Conservation (phyloP, 2,329 filamentous ascomycete genomes). For the Pseudogymnoascus sp. region DNA sequence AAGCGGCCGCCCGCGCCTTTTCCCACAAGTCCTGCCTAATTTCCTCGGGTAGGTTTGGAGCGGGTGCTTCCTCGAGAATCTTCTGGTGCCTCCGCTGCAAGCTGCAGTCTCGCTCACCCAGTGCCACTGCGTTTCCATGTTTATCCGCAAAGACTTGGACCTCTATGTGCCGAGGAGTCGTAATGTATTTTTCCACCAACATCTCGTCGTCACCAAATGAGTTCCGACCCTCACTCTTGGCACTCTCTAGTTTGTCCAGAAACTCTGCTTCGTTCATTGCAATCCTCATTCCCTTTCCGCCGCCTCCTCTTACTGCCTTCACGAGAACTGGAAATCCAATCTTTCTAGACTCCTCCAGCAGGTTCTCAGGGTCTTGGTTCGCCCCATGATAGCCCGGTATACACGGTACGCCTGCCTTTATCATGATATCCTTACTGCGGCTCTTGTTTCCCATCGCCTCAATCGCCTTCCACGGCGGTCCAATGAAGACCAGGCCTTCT, state of each 20-base stretch:
- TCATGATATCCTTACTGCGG: constrained; percentile 94
- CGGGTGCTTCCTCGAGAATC: constrained; percentile 82
- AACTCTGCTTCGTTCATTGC: constrained; percentile 65
- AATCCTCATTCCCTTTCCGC: constrained; percentile 78
- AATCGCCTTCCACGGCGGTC: constrained; percentile 75
- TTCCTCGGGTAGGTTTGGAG: constrained; percentile 55
- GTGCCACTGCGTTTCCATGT: constrained; percentile 69
- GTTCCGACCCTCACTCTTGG: constrained; percentile 66
- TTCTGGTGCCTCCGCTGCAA: constrained; percentile 85
- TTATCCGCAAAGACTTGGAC: constrained; percentile 86
- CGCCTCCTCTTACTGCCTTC: constrained; percentile 75
- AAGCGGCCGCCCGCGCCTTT: constrained; percentile 57
- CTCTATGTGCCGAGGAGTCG: constrained; percentile 75
- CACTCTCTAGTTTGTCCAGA: constrained; percentile 59
- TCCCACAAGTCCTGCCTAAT: constrained; percentile 58
- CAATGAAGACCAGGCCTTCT: constrained; percentile 89
- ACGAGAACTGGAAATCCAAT: constrained; percentile 64
- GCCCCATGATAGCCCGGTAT: constrained; percentile 91
- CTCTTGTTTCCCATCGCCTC: constrained; percentile 92
- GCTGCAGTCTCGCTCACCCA: constrained; percentile 83
- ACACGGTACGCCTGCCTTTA: constrained; percentile 84
- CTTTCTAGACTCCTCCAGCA: constrained; percentile 63
- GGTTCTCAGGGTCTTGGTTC: constrained; percentile 62
- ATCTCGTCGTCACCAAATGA: constrained; percentile 81
- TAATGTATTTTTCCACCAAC: constrained; percentile 77